Evolutionary conservation across 192 early-diverging fungal species (phyloP), one percentile per base, ranked within the genome.

Genomic region (Backusella circina): DNA sequence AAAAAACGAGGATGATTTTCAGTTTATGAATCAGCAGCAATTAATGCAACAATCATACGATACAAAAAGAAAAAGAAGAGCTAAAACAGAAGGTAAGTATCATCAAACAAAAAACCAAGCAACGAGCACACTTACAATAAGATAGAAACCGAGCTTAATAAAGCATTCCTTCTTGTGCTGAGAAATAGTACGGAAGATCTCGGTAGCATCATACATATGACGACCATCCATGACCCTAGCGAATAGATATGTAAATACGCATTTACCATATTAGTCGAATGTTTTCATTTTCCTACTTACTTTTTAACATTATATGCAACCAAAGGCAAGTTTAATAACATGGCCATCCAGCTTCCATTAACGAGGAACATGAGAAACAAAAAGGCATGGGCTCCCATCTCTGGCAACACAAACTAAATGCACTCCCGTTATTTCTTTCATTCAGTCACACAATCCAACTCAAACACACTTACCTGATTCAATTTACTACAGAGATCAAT

Each of bases 201-300:
- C 97, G 67, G 98, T 99, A 12, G 98, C 94, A 83, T 99, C 98
- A 83, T 93, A 98, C 89, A 95, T 93, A 82, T 99, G 96, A 75
- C 91, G 90, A 75, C 91, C 89, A 78, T 91, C 89, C 26, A 92
- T 85, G 35, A 97, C 88, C 83, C 95, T 95, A 73, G 39, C 26
- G n/a, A 83, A 39, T 3, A n/a, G 38, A n/a, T 30, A 33, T 41
- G 15, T 41, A 41, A 77, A 69, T 32, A 26, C 18, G 37, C 74
- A 23, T 8, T 44, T 10, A 8, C 38, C 41, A 67, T n/a, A 21
- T 8, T 69, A 10, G 71, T 68, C 23, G n/a, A 26, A 8, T 36
- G 8, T 23, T 47, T 39, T 51, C n/a, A n/a, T 6, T 65, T 26
- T 66, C 18, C 35, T n/a, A 79, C 83, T 73, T 90, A 95, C 94